A percentile compares a stretch with the other conserved stretches of the same genome.
phyloP scores from a whole-genome alignment of 768 basidiomycete genomes.

The Tulasnella sp. region DNA sequence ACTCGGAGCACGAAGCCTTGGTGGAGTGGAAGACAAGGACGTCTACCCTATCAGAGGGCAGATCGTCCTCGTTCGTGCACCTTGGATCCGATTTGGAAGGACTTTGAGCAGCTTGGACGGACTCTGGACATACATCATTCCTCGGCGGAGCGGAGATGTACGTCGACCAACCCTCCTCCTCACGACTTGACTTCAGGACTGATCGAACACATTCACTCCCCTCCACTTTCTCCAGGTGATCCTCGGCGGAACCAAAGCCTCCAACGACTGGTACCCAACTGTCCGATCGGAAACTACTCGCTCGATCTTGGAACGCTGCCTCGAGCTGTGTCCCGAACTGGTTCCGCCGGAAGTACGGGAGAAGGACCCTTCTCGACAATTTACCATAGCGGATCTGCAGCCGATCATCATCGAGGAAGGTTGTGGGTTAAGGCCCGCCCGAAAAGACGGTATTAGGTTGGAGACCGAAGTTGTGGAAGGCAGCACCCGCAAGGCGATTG shows the following conservation, averaged over 20 bases:
- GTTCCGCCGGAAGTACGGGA: conserved; percentile 27
- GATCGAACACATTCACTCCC: neutral
- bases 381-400: conserved; percentile 43
- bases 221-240: conserved; percentile 39
- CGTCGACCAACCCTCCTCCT: conserved; percentile 31
- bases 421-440: conserved; percentile 62
- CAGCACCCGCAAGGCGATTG: conserved; percentile 42
- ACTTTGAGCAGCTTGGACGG: conserved; percentile 44
- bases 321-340: conserved; percentile 40
- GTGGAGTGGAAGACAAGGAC: conserved; percentile 49
- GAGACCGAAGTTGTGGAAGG: conserved; percentile 44
- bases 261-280: conserved; percentile 66
- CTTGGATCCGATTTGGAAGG: conserved; percentile 54
- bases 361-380: conserved; percentile 25
- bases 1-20: conserved; percentile 52
- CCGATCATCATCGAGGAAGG: conserved; percentile 44
- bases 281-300: conserved; percentile 60
- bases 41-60: conserved; percentile 35
- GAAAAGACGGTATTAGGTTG: conserved; percentile 65
- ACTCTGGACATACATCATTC: conserved; percentile 61
- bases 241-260: conserved; percentile 57
- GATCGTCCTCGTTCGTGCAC: conserved; percentile 45
- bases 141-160: conserved; percentile 57
- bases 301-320: conserved; percentile 53
- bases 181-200: neutral